Base-by-base conservation (phyloP, 2,329 filamentous ascomycete genomes). In the Pleurostoma richardsiae region DNA sequence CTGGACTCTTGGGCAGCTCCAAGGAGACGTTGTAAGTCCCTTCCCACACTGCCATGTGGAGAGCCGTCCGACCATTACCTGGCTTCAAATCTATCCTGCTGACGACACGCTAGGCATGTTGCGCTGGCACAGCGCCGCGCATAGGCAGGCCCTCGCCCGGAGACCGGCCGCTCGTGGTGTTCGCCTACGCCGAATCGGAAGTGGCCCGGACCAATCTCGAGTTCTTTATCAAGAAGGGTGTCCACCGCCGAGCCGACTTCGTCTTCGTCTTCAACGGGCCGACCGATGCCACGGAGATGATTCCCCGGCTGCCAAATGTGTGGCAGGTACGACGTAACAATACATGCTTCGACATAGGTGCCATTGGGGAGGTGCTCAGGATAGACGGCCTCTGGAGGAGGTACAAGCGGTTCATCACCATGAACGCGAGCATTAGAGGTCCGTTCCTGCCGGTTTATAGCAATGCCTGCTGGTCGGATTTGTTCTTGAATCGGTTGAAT, bases 211-310 rank as follows among this genome's bases (percentile, higher is more conserved):
- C 54, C 29, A 66, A 66, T 51, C 45, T 66, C 10, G 30, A 53
- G 4, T 66, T 60, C 50, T 67, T 66, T 48, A 41, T 66, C 30
- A 45, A 49, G 5, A 58, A 66, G 43, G 64, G 59, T 8, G 52
- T 67, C 5, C 60, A 67, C 43, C 54, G 49, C 28, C 54, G 48
- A 3, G 64, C 63, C 33, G 64, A 67, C 47, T 67, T 67, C 45
- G 52, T 67, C 41, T 66, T 67, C 54, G 60, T 67, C 44, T 50
- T 67, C 36, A 63, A 65, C 36, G 64, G 64, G 26, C 51, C 56
- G 40, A 62, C 60, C 10, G 48, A 57, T 30, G 52, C 51, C 4
- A 38, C 43, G 19, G 30, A 40, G 7, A 36, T 56, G 5, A n/a
- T 52, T 3, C 58, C 65, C 40, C 29, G 43, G 2, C 45, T 49